phyloP scores from a whole-genome alignment of 306 rosid genomes.

The Styphnolobium japonicum region DNA sequence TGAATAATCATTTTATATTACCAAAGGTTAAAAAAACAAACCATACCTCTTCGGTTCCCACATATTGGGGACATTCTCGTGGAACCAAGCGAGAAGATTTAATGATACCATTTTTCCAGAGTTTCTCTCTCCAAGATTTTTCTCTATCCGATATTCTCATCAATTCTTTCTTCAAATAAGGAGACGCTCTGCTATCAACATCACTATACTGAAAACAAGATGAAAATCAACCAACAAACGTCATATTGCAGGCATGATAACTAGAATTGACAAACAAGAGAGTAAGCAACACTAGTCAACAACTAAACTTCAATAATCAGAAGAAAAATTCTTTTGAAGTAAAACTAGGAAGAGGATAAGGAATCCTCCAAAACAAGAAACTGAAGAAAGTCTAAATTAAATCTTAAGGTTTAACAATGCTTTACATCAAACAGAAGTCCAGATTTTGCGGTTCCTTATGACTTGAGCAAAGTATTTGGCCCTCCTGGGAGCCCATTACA shows the following conservation, averaged over 20 bases:
- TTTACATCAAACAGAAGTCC: conserved; percentile 5
- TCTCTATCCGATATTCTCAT: conserved; percentile 59
- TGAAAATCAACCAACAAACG: conserved; percentile 33
- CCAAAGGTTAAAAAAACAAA: conserved; percentile 24
- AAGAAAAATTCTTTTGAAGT: neutral
- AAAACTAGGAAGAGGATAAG: conserved; percentile 1
- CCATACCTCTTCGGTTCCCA: conserved; percentile 89
- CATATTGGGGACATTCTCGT: conserved; percentile 68
- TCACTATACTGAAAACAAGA: conserved; percentile 54
- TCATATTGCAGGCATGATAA: neutral
- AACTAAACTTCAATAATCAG: neutral
- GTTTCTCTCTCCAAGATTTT: conserved; percentile 82
- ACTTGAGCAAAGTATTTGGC: neutral
- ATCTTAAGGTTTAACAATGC: neutral
- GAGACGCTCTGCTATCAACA: conserved; percentile 54
- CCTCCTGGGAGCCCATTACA: neutral
- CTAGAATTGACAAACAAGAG: neutral
- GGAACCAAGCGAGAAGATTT: conserved; percentile 74
- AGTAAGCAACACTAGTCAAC: conserved; percentile 6
- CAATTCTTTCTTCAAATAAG: conserved; percentile 80
- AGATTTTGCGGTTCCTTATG: neutral
- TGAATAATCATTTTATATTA: conserved; percentile 9
- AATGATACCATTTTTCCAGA: conserved; percentile 80
- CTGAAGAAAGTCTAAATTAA: neutral
- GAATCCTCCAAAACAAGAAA: neutral